phyloP scores from a whole-genome alignment of 352 stramenopile genomes.

The Plasmopara muralis region DNA sequence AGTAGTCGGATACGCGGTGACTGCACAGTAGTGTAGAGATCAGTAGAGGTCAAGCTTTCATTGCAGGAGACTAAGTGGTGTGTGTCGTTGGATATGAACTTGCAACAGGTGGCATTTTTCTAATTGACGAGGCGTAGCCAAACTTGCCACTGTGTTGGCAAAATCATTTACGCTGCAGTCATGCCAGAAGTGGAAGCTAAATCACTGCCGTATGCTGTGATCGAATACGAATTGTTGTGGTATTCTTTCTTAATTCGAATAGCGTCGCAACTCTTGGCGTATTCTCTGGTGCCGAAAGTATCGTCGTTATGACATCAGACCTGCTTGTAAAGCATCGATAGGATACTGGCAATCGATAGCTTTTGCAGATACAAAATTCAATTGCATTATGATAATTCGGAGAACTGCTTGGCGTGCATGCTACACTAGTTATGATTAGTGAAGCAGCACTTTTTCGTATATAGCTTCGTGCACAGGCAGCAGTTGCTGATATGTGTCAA shows the following conservation, averaged over 20 bases:
- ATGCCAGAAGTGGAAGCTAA: constrained; percentile 19
- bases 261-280: constrained; percentile 30
- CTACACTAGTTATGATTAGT: constrained; percentile 22
- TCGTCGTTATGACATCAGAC: constrained; percentile 28
- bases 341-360: constrained; percentile 3
- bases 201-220: constrained; percentile 1
- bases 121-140: constrained; percentile 29
- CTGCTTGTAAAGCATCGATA: constrained; percentile 27
- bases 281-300: constrained; percentile 23
- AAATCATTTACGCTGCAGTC: background rate
- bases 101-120: constrained; percentile 35
- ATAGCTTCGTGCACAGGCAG: constrained; percentile 50
- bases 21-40: constrained; percentile 27
- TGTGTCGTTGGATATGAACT: constrained; percentile 36
- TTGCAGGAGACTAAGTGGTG: constrained; percentile 20
- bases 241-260: constrained; percentile 16
- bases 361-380: background rate
- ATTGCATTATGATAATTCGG: constrained; percentile 14
- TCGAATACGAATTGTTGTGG: constrained; percentile 12
- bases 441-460: constrained; percentile 56
- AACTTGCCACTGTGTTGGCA: background rate
- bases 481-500: constrained; percentile 74
- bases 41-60: constrained; percentile 23
- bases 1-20: constrained; percentile 31
- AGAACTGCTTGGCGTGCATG: constrained; percentile 1